These are phyloP conservation scores for Eimeria maxima DNA, from an alignment of 169 alveolate genomes.

Conservation along the genomic window DNA sequence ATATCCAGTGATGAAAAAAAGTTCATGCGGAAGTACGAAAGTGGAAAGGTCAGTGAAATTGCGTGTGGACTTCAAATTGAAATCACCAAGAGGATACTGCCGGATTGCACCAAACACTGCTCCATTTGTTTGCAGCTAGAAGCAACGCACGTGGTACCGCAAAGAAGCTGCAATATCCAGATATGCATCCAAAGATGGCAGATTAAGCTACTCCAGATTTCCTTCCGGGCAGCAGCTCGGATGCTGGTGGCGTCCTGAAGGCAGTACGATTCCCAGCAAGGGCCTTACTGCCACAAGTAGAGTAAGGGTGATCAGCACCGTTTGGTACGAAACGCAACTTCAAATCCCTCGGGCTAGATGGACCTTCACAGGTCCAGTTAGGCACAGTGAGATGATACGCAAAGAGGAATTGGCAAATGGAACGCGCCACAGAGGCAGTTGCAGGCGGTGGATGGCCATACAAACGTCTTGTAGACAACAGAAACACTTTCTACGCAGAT, in stretches of 20 bases:
- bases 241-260: not conserved
- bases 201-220: not conserved
- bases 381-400: not conserved
- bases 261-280: not conserved
- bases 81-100: not conserved
- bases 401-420: not conserved
- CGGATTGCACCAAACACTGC: not conserved
- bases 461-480: not conserved
- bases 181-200: not conserved
- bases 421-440: not conserved
- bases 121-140: conserved; percentile 45
- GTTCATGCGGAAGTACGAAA: not conserved
- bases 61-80: conserved; percentile 2
- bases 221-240: not conserved
- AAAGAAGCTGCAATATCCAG: not conserved
- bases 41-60: not conserved
- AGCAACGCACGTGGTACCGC: not conserved
- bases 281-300: not conserved
- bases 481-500: not conserved
- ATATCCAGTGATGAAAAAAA: not conserved
- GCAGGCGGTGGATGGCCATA: not conserved
- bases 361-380: not conserved
- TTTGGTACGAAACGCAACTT: not conserved
- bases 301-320: not conserved
- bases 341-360: not conserved